Evolutionary conservation across 2,329 filamentous ascomycete species (phyloP).

Genomic region (Trichoderma harzianum): DNA sequence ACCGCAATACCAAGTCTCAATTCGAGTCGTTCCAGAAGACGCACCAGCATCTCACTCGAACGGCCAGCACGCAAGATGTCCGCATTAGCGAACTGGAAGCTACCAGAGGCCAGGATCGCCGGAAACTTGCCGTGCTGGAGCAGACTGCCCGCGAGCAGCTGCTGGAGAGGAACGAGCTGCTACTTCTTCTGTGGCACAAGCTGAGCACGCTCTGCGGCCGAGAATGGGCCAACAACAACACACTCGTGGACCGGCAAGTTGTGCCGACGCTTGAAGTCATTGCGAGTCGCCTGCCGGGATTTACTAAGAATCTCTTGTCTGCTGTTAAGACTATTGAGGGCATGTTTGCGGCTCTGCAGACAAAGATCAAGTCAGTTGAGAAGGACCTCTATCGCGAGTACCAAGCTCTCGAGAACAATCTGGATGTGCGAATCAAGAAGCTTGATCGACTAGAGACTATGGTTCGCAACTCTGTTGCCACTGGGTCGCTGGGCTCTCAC

Average conservation of each 20-base stretch:
- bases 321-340: conserved; percentile 85
- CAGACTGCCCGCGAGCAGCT: conserved; percentile 81
- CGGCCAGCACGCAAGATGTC: conserved; percentile 78
- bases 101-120: conserved; percentile 72
- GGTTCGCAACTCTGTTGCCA: conserved; percentile 62
- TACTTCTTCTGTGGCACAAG: conserved; percentile 86
- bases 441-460: conserved; percentile 83
- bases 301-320: conserved; percentile 82
- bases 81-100: conserved; percentile 83
- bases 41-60: conserved; percentile 81
- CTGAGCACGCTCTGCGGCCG: conserved; percentile 81
- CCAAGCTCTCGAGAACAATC: conserved; percentile 74
- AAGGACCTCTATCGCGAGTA: conserved; percentile 89
- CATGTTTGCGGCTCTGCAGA: conserved; percentile 73
- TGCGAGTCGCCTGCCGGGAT: conserved; percentile 78
- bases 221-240: conserved; percentile 89
- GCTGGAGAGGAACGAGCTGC: conserved; percentile 80
- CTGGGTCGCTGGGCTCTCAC: conserved; percentile 43
- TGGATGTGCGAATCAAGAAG: conserved; percentile 77
- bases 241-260: conserved; percentile 79
- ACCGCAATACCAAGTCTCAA: conserved; percentile 80
- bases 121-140: conserved; percentile 72
- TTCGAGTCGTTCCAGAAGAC: conserved; percentile 87
- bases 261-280: conserved; percentile 83
- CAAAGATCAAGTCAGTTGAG: conserved; percentile 80